Evolutionary conservation across 768 basidiomycete genomes (phyloP).

Genomic region (Agaricus sinodeliciosus): DNA sequence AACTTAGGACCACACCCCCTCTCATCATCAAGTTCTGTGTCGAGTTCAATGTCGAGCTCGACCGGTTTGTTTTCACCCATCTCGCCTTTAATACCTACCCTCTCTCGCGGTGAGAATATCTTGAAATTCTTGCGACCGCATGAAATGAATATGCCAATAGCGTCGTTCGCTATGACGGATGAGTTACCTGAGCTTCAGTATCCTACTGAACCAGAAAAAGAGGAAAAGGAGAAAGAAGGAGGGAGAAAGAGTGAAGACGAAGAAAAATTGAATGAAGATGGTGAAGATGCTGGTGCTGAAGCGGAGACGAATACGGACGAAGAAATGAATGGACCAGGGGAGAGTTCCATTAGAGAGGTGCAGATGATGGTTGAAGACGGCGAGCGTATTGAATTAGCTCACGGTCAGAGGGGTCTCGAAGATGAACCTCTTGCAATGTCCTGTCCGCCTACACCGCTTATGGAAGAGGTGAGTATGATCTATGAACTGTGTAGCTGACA

Average conservation of each 20-base stretch:
- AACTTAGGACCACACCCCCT: background rate
- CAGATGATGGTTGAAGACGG: background rate
- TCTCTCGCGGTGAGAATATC: background rate
- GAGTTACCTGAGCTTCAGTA: conserved; percentile 6
- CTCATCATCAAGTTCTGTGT: background rate
- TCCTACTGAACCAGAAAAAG: background rate
- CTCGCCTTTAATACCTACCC: background rate
- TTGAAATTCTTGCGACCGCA: background rate
- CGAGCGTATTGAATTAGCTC: too few relatives aligned
- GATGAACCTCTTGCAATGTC: background rate
- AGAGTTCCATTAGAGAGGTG: background rate
- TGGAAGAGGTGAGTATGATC: too few relatives aligned
- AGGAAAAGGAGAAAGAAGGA: background rate
- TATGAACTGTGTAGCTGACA: too few relatives aligned
- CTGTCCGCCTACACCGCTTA: too few relatives aligned
- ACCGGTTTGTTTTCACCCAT: background rate
- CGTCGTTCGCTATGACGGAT: conserved; percentile 2
- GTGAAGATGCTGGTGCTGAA: too few relatives aligned
- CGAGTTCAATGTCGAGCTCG: background rate
- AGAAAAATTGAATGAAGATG: too few relatives aligned
- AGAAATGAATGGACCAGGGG: background rate
- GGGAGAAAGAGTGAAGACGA: background rate
- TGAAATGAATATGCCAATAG: background rate
- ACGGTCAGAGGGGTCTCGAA: too few relatives aligned
- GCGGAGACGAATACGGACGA: background rate